Conservation (phyloP, 805 yeast genomes). For the Torulaspora gathmanii region DNA sequence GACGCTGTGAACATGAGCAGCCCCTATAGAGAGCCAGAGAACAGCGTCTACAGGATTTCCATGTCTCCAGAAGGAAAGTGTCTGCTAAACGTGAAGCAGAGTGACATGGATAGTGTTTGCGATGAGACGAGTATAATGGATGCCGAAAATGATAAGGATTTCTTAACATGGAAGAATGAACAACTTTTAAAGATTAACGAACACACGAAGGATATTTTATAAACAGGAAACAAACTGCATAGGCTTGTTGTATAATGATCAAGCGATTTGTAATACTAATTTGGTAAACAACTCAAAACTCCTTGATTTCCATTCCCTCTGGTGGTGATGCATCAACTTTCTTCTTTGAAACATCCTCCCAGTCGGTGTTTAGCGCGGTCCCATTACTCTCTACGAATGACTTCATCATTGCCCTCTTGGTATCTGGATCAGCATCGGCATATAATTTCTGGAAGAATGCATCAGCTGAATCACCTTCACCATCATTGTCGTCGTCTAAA, state of each 20-base stretch:
- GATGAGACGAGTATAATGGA: constrained; percentile 35
- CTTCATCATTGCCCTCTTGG: constrained; percentile 93
- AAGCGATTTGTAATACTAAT: constrained; percentile 13
- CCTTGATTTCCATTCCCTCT: constrained; percentile 59
- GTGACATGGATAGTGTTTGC: constrained; percentile 18
- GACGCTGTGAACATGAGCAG: constrained; percentile 17
- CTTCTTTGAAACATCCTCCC: constrained; percentile 76
- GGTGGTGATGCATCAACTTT: constrained; percentile 69
- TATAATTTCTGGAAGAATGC: constrained; percentile 73
- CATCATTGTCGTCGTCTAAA: constrained; percentile 43
- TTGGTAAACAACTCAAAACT: constrained; percentile 38
- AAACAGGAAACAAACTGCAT: background rate
- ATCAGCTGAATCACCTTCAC: constrained; percentile 46
- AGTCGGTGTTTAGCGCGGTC: constrained; percentile 85
- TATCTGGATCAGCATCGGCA: constrained; percentile 78
- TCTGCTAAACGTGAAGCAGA: constrained; percentile 24
- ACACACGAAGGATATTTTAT: constrained; percentile 5
- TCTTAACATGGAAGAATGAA: constrained; percentile 29
- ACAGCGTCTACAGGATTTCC: constrained; percentile 30
- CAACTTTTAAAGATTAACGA: constrained; percentile 30
- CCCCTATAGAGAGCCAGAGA: constrained; percentile 30
- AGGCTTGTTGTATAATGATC: constrained; percentile 4
- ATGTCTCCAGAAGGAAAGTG: constrained; percentile 34
- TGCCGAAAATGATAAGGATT: constrained; percentile 27
- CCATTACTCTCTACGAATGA: constrained; percentile 92